Base-by-base conservation (phyloP, 495 filamentous ascomycete species). In the Lentithecium fluviatile region DNA sequence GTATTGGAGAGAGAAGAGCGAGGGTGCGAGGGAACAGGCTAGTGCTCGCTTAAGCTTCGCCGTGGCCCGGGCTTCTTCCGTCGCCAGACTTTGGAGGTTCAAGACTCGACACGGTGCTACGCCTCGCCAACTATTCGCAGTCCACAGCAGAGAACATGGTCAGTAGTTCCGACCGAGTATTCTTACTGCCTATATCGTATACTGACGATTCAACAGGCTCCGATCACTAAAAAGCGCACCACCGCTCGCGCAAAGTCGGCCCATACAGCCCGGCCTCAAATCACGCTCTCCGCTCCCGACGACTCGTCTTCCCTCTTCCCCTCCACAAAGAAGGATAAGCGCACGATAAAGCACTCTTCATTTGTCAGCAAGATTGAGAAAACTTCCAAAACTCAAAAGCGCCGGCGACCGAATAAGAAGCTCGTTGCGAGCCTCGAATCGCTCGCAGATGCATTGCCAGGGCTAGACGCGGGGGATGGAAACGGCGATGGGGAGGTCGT, bases 311-410 rank as follows among this genome's bases (percentile, higher is more conserved):
- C 29, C 29, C 29, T 32, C 17, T 69, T 73, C 43, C 42, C 63
- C 24, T 54, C 65, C 20, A 79, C 80, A 52, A 96, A 95, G 72
- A 84, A 80, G 68, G 87, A 90, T 75, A 94, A 91, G 74, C 88
- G 83, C 11, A 70, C 73, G 26, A 87, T 92, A 67, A 91, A 89
- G 67, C 88, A 87, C 76, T 83, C 86, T 4, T 71, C 83, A 25
- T 88, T 96, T 69, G 74, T 95, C 25, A 84, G 82, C 8, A 85
- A 84, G 50, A 87, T 97, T 62, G 78, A 84, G 61, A 93, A 93
- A 65, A 66, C 80, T 6, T 26, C 66, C 21, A 80, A 77, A 55
- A 61, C 74, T 0, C 74, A 73, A 3, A 86, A 86, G 69, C 80
- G 84, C 7, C 78, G 88, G n/a, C 79, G 89, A 2, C 84, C 85